Conservation (phyloP, 768 basidiomycete genomes). For the Dentipellis fragilis region DNA sequence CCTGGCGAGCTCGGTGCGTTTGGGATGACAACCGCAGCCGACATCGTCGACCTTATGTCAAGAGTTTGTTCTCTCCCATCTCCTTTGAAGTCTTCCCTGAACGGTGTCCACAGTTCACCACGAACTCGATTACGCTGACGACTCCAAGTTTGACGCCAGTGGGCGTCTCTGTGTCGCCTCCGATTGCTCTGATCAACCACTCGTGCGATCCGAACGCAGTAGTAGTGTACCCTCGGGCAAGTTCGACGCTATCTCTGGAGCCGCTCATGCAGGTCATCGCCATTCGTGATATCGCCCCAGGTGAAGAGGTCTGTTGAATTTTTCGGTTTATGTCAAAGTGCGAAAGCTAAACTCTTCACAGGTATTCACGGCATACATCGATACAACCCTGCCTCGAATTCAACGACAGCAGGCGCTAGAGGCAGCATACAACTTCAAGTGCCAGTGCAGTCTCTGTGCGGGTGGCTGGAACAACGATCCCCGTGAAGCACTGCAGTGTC, state of each 20-base stretch:
- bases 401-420: slow-evolving; percentile 46
- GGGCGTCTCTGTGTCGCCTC: slow-evolving; percentile 77
- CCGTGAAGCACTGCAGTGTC: slow-evolving; percentile 61
- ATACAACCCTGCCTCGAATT: slow-evolving; percentile 58
- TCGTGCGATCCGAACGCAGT: slow-evolving; percentile 84
- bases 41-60: slow-evolving; percentile 66
- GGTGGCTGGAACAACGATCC: slow-evolving; percentile 37
- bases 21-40: slow-evolving; percentile 45
- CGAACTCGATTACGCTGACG: slow-evolving; percentile 85
- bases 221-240: slow-evolving; percentile 74
- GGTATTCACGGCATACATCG: slow-evolving; percentile 80
- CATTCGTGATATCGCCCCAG: slow-evolving; percentile 47
- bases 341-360: slow-evolving; percentile 17
- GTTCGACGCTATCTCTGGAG: slow-evolving; percentile 30
- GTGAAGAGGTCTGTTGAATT: slow-evolving; percentile 54
- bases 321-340: not conserved
- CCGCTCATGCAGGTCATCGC: slow-evolving; percentile 67
- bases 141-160: slow-evolving; percentile 69
- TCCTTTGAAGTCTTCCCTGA: slow-evolving; percentile 4
- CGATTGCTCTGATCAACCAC: slow-evolving; percentile 78
- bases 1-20: slow-evolving; percentile 49
- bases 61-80: slow-evolving; percentile 33
- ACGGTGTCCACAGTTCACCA: slow-evolving; percentile 53
- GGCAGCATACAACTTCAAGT: slow-evolving; percentile 74
- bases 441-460: slow-evolving; percentile 54